Evolutionary conservation across 2,329 filamentous ascomycete genomes (phyloP), one percentile per base, ranked within the genome.

Genomic region (Fusarium piperis): DNA sequence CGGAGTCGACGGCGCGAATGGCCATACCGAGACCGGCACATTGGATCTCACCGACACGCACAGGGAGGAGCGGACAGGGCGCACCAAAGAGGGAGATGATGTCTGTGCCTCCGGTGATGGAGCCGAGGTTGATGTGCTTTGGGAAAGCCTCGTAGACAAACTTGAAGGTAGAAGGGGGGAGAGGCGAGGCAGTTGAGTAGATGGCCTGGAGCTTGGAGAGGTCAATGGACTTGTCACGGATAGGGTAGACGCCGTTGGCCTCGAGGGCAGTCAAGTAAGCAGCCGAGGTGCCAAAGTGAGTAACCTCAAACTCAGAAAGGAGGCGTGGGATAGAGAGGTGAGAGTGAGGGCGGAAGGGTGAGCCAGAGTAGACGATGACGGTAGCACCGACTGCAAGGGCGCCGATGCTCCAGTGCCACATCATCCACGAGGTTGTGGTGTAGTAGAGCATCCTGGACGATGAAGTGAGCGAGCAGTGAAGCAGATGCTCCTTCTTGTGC

Each of bases 391-490:
- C 91, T 11, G 95, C 93, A 5, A 98, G 89, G 7, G 92, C 94
- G 1, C 94, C 95, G 20, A 98, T 89, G 41, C 95, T 91, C 95
- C 95, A 98, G 80, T 98, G 95, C 94, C 95, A 98, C 95, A 98
- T 98, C 95, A 99, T 98, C 96, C 95, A 98, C 0, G 94, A 97
- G 12, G 92, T 94, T 4, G 95, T 98, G 1, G 94, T 97, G 83
- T 95, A 98, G 84, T 98, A 98, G 81, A 98, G 93, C 78, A 98
- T 87, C 20, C 92, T 88, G 44, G 94, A 93, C 3, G 86, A 84
- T 0, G 91, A 87, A 10, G 87, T 86, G 70, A 99, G 90, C 23
- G 94, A 94, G 79, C 93, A 93, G 79, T 98, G 95, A 4, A 98
- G 86, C 52, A 92, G 88, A 78, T 97, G 95, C 79, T 98, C 96